Percentiles rank a stretch among this genome's conserved stretches.
phyloP scores from a whole-genome alignment of 2,329 filamentous ascomycete genomes.

The Neonectria hederae region DNA sequence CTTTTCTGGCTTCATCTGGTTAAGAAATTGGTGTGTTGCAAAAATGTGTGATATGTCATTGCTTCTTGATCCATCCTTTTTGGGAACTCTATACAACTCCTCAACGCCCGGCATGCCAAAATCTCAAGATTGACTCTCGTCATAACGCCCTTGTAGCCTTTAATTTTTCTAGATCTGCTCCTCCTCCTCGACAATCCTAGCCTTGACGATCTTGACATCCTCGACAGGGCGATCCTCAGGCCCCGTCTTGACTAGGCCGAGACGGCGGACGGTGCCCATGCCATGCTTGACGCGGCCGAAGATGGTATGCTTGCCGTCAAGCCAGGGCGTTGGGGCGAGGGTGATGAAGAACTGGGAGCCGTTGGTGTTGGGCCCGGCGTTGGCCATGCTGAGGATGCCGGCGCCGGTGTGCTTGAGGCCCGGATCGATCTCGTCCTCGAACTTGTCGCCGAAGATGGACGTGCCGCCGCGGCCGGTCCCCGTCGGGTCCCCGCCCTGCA shows the following conservation, averaged over 20 bases:
- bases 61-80: not conserved
- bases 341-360: constrained; percentile 97
- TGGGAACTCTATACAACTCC: constrained; percentile 14
- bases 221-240: constrained; percentile 82
- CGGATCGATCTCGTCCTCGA: constrained; percentile 87
- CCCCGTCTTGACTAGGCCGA: constrained; percentile 88
- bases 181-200: constrained; percentile 72
- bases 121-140: constrained; percentile 5
- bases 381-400: constrained; percentile 96
- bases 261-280: constrained; percentile 82
- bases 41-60: constrained; percentile 17
- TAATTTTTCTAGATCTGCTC: constrained; percentile 43
- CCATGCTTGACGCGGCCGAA: constrained; percentile 91
- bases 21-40: not conserved
- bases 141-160: constrained; percentile 4
- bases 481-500: constrained; percentile 93
- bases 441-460: constrained; percentile 92
- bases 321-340: constrained; percentile 91
- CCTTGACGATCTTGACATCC: constrained; percentile 81
- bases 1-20: not conserved
- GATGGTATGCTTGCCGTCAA: constrained; percentile 97
- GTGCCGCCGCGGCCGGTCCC: constrained; percentile 89
- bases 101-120: constrained; percentile 18
- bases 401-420: constrained; percentile 90
- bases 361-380: constrained; percentile 91